A percentile compares a stretch with the other conserved stretches of the same genome.
Conservation (phyloP, 148 eudicot genomes). For the Diospyros lotus region DNA sequence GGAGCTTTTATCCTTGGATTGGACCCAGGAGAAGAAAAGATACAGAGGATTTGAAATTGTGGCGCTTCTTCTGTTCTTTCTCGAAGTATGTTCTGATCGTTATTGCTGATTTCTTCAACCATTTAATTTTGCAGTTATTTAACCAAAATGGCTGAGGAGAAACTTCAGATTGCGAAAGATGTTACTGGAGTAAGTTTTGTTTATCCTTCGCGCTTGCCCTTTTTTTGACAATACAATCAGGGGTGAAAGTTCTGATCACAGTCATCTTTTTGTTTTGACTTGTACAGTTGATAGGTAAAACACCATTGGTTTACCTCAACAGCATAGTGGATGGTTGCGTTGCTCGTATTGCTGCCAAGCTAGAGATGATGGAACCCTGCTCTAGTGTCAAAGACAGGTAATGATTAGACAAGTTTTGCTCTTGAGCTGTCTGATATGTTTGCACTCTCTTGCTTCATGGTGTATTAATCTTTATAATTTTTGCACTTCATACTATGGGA, state of each 20-base stretch:
- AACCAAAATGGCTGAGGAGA: conserved; percentile 25
- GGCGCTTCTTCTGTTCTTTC: background rate
- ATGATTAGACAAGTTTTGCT: background rate
- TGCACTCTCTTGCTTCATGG: background rate
- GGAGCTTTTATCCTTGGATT: no score
- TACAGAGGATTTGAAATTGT: background rate
- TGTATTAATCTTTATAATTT: background rate
- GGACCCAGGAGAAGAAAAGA: no score
- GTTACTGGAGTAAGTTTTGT: conserved; percentile 54
- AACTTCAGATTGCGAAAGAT: conserved; percentile 55
- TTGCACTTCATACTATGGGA: background rate
- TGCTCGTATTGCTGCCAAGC: conserved; percentile 70
- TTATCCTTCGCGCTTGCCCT: background rate
- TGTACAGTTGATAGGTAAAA: conserved; percentile 62
- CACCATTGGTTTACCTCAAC: conserved; percentile 80
- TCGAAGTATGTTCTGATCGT: no score
- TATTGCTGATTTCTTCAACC: no score
- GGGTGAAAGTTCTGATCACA: background rate
- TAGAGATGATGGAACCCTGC: conserved; percentile 86
- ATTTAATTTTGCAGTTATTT: background rate
- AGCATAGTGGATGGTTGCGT: conserved; percentile 66
- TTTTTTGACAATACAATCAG: background rate
- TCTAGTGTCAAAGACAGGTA: conserved; percentile 60
- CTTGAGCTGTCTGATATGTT: background rate
- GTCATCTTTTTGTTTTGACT: background rate